Percentiles rank a stretch among this genome's conserved stretches.
Evolutionary conservation across 805 yeast genomes (phyloP).

Genomic region (Myxozyma monticola): DNA sequence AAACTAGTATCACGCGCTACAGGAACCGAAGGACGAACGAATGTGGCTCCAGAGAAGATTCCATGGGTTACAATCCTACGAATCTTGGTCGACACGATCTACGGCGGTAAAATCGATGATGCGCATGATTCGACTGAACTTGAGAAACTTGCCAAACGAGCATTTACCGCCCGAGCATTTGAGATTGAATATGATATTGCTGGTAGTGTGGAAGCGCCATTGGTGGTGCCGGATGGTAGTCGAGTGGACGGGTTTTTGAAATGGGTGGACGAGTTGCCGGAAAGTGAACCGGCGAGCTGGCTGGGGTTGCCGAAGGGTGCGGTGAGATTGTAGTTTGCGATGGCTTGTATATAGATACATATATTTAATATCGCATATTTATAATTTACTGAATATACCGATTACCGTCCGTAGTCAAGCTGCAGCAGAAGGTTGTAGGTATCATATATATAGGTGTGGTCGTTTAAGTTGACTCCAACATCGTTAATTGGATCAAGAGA

Average conservation of each 20-base stretch:
- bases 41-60: conserved; percentile 48
- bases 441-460: too few species aligned
- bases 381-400: background rate
- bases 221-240: conserved; percentile 53
- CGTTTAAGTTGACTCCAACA: too few species aligned
- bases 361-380: background rate
- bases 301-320: conserved; percentile 50
- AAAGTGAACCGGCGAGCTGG: conserved; percentile 55
- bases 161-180: conserved; percentile 41
- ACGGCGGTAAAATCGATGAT: conserved; percentile 52
- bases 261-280: conserved; percentile 61
- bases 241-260: conserved; percentile 38
- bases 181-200: conserved; percentile 42
- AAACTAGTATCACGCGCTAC: conserved; percentile 41
- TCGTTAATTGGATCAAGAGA: too few species aligned
- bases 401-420: too few species aligned
- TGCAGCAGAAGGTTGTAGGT: too few species aligned
- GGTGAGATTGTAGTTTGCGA: conserved; percentile 33
- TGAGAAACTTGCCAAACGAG: conserved; percentile 25
- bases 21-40: conserved; percentile 33
- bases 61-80: conserved; percentile 57
- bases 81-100: conserved; percentile 55
- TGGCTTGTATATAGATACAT: background rate
- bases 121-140: conserved; percentile 30
- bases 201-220: conserved; percentile 14